These are phyloP conservation scores for Petasospora rhodanensis DNA, from an alignment of 1,139 yeast species.

Conservation along the genomic window DNA sequence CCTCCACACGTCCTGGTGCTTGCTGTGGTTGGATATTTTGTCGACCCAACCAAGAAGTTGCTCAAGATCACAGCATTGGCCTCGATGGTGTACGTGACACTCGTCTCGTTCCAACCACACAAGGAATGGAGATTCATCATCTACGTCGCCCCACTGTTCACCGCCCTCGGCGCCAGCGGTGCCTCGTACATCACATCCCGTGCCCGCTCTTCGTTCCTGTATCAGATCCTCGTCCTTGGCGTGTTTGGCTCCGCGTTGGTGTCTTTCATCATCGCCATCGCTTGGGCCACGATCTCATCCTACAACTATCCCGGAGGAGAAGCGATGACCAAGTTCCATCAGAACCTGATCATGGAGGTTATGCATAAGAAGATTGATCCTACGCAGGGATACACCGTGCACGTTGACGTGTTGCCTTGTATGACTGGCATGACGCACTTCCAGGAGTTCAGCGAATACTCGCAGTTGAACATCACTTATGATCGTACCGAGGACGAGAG, in stretches of 20 bases:
- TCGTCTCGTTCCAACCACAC: slow-evolving; percentile 81
- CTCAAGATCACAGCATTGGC: slow-evolving; percentile 41
- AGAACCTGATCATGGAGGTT: slow-evolving; percentile 29
- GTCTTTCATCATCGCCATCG: slow-evolving; percentile 40
- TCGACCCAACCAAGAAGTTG: slow-evolving; percentile 32
- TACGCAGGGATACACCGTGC: slow-evolving; percentile 39
- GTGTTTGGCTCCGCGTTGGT: slow-evolving; percentile 31
- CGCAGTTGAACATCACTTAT: slow-evolving; percentile 41
- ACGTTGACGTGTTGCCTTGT: slow-evolving; percentile 76
- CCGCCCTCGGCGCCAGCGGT: slow-evolving; percentile 62
- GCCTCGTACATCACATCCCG: slow-evolving; percentile 44
- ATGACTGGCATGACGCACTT: slow-evolving; percentile 86
- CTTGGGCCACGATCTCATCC: slow-evolving; percentile 60
- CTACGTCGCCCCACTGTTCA: slow-evolving; percentile 67
- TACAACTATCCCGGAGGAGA: slow-evolving; percentile 88
- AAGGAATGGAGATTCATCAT: slow-evolving; percentile 92
- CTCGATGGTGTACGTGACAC: slow-evolving; percentile 47
- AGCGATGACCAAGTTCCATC: slow-evolving; percentile 56
- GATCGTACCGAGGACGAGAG: slow-evolving; percentile 66
- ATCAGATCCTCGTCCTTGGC: slow-evolving; percentile 30
- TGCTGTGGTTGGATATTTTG: slow-evolving; percentile 29
- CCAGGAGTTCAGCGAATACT: slow-evolving; percentile 43
- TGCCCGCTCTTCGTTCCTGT: slow-evolving; percentile 33
- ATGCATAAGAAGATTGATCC: slow-evolving; percentile 18
- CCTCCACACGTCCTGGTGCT: slow-evolving; percentile 61